Evolutionary conservation across 208 protist genomes (phyloP).

Genomic region (Wallacemonas sp.): DNA sequence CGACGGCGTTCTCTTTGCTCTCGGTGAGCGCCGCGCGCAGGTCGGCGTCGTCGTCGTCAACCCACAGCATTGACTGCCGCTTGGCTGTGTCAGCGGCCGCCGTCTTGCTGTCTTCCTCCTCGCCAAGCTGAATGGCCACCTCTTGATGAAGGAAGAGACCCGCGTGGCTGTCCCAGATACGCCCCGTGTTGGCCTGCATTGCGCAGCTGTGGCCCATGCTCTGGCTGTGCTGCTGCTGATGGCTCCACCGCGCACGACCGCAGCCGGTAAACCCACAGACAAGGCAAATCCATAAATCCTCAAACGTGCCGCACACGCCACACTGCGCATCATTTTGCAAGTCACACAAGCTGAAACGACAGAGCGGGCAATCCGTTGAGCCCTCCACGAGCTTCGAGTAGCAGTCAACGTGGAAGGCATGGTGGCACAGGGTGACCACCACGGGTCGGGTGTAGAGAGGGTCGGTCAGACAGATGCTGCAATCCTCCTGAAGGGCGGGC

Average conservation of each 20-base stretch:
- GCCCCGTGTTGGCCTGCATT: conserved; percentile 65
- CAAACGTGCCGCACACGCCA: conserved; percentile 59
- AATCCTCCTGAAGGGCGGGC: conserved; percentile 16
- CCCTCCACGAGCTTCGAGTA: conserved; percentile 48
- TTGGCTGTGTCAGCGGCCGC: conserved; percentile 11
- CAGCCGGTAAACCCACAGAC: conserved; percentile 80
- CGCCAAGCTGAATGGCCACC: conserved; percentile 59
- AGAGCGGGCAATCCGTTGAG: conserved; percentile 69
- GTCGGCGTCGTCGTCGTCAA: conserved; percentile 10
- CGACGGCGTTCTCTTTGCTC: conserved; percentile 44
- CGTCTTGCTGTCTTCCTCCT: conserved; percentile 20
- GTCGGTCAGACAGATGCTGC: conserved; percentile 75
- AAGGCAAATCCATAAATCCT: conserved; percentile 85
- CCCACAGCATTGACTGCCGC: background rate
- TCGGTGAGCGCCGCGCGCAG: conserved; percentile 31
- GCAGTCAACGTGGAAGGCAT: conserved; percentile 72
- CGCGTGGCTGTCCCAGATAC: conserved; percentile 61
- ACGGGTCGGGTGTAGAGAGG: conserved; percentile 28
- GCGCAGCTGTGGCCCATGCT: conserved; percentile 67
- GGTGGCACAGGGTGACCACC: conserved; percentile 71
- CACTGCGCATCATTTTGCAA: conserved; percentile 72
- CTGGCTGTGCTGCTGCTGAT: conserved; percentile 58
- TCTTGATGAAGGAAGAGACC: conserved; percentile 79
- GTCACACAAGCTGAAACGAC: conserved; percentile 74
- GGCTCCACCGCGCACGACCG: conserved; percentile 46